A percentile compares a stretch with the other conserved stretches of the same genome.
These are phyloP conservation scores for Tetracladium maxilliforme DNA, from an alignment of 2,329 filamentous ascomycete genomes.

Conservation along the genomic window DNA sequence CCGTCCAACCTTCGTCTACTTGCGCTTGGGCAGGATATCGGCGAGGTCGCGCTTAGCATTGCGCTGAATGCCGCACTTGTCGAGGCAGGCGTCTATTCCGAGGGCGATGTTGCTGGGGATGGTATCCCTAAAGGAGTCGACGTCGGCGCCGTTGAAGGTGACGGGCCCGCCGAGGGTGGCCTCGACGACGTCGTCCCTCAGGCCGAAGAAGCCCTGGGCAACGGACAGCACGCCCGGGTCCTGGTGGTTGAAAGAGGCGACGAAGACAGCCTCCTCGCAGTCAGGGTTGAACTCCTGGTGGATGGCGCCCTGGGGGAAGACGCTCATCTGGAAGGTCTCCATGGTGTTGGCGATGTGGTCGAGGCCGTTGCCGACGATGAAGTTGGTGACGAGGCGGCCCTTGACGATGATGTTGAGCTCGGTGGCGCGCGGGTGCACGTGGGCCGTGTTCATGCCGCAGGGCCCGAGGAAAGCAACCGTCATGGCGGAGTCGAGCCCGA, in stretches of 20 bases:
- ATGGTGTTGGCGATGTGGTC: conserved; percentile 5
- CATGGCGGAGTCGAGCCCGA: conserved; percentile 16
- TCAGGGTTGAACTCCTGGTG: conserved; percentile 8
- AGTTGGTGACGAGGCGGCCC: conserved; percentile 4
- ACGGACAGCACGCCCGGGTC: conserved; percentile 18
- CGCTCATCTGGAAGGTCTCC: conserved; percentile 6
- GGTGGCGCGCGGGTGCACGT: conserved; percentile 14
- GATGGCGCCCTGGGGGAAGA: conserved; percentile 14
- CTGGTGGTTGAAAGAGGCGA: conserved; percentile 18
- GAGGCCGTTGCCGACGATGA: conserved; percentile 7
- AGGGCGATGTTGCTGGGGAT: conserved; percentile 25
- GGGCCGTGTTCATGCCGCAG: conserved; percentile 13
- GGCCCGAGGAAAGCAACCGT: conserved; percentile 20
- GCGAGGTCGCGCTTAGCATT: no score
- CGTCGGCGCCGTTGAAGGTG: conserved; percentile 13
- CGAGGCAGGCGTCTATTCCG: conserved; percentile 26
- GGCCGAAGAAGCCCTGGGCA: conserved; percentile 19
- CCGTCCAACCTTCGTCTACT: no score
- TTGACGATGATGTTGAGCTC: conserved; percentile 7
- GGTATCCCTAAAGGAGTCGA: conserved; percentile 13
- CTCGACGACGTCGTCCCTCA: conserved; percentile 16
- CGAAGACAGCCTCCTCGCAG: conserved; percentile 11
- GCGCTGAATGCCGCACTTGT: conserved; percentile 20
- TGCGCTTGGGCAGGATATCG: no score
- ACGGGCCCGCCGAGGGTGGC: conserved; percentile 12